These are phyloP conservation scores for Fusarium tricinctum DNA, from an alignment of 2,329 filamentous ascomycete species.

Conservation along the genomic window DNA sequence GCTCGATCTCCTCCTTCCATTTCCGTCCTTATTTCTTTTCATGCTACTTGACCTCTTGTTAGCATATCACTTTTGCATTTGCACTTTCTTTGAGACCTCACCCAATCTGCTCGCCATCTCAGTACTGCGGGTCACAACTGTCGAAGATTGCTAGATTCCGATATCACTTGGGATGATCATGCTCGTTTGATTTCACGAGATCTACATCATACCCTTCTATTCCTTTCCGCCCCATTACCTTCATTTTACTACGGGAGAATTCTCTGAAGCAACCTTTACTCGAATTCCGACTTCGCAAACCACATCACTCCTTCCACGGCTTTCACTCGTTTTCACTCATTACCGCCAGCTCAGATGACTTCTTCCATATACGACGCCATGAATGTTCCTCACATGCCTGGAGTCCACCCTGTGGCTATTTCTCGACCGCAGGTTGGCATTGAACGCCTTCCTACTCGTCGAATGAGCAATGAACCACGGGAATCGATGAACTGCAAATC, in stretches of 20 bases:
- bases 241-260: constrained; percentile 1
- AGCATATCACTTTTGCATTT: constrained; percentile 26
- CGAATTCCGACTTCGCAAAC: neutral
- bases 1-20: constrained; percentile 46
- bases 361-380: constrained; percentile 58
- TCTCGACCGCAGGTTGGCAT: constrained; percentile 85
- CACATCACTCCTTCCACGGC: neutral
- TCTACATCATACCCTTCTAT: constrained; percentile 10
- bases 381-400: constrained; percentile 59
- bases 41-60: constrained; percentile 35
- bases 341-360: constrained; percentile 52
- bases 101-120: constrained; percentile 15
- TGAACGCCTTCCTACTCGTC: constrained; percentile 79
- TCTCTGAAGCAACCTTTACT: constrained; percentile 3
- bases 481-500: constrained; percentile 98
- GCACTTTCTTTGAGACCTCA: constrained; percentile 29
- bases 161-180: constrained; percentile 22
- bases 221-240: constrained; percentile 2
- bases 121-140: constrained; percentile 24
- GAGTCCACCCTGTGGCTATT: constrained; percentile 68
- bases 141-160: constrained; percentile 26
- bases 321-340: constrained; percentile 4
- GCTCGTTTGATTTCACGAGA: constrained; percentile 11
- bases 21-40: constrained; percentile 37
- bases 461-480: constrained; percentile 80